These are phyloP conservation scores for Botryotinia narcissicola DNA, from an alignment of 2,329 filamentous ascomycete species.

Conservation along the genomic window DNA sequence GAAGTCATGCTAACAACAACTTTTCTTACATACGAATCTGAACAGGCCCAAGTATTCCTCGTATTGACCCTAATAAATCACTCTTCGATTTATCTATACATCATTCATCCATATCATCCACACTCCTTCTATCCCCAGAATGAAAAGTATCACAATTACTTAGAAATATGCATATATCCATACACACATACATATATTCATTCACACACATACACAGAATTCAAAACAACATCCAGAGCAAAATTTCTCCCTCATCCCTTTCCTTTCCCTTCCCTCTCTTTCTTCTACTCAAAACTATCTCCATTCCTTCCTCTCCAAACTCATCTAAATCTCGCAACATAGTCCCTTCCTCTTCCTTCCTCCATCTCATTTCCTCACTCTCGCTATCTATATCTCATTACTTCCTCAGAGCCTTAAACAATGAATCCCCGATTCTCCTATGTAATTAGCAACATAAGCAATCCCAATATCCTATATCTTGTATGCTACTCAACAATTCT, in stretches of 20 bases:
- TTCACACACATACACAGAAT: not conserved
- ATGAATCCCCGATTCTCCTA: not conserved
- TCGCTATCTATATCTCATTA: not conserved
- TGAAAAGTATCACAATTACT: not conserved
- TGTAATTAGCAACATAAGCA: not conserved
- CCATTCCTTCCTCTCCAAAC: not conserved
- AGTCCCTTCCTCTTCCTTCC: not conserved
- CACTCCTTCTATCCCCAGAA: not conserved
- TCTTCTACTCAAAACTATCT: not conserved
- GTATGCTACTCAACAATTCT: not conserved
- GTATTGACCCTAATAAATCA: not conserved
- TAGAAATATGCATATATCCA: not conserved
- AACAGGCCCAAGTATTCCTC: not conserved
- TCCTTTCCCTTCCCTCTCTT: not conserved
- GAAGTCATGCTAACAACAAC: not conserved
- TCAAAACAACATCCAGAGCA: not conserved
- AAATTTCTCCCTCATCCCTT: not conserved
- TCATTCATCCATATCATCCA: not conserved
- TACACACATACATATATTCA: not conserved
- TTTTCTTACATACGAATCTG: not conserved
- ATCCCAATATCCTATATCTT: not conserved
- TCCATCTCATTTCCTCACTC: not conserved
- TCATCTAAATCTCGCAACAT: not conserved
- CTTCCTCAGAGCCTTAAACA: not conserved
- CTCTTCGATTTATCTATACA: not conserved